Evolutionary conservation across 1,284 basidiomycete species (phyloP).

Genomic region (Trametes polyzona): DNA sequence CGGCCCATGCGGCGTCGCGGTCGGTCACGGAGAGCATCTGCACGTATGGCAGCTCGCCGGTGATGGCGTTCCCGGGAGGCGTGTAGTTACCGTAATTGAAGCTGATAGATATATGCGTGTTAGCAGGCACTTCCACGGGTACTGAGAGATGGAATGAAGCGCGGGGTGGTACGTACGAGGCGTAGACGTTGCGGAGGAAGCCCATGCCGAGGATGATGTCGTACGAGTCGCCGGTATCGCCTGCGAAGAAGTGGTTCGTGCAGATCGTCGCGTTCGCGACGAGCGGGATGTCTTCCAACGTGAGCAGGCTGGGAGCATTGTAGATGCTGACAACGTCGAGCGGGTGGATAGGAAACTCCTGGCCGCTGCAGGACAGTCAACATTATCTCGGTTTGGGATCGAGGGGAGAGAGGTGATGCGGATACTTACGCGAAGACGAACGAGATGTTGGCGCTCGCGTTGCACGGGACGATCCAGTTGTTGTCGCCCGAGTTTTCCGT

Average conservation of each 20-base stretch:
- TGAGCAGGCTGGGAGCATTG: background rate
- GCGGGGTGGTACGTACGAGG: background rate
- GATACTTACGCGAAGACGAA: slow-evolving; percentile 5
- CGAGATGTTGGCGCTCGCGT: slow-evolving; percentile 5
- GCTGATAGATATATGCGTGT: background rate
- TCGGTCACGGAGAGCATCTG: slow-evolving; percentile 6
- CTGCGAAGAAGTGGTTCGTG: background rate
- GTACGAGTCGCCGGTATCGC: background rate
- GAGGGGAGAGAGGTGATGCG: too few relatives aligned
- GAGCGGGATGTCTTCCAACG: background rate
- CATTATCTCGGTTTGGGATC: too few relatives aligned
- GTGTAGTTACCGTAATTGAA: slow-evolving; percentile 5
- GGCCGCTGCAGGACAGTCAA: background rate
- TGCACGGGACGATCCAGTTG: slow-evolving; percentile 7
- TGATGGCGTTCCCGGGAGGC: background rate
- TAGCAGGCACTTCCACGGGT: too few relatives aligned
- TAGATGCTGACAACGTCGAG: background rate
- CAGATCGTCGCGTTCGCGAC: slow-evolving; percentile 2
- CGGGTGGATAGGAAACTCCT: slow-evolving; percentile 6
- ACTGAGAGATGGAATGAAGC: background rate
- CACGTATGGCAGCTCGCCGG: slow-evolving; percentile 1
- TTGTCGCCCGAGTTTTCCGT: background rate
- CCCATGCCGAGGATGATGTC: slow-evolving; percentile 8
- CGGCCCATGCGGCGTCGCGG: background rate
- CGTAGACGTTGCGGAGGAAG: slow-evolving; percentile 13